Conservation (phyloP, 2,329 filamentous ascomycete species). For the Cordyceps sp. region DNA sequence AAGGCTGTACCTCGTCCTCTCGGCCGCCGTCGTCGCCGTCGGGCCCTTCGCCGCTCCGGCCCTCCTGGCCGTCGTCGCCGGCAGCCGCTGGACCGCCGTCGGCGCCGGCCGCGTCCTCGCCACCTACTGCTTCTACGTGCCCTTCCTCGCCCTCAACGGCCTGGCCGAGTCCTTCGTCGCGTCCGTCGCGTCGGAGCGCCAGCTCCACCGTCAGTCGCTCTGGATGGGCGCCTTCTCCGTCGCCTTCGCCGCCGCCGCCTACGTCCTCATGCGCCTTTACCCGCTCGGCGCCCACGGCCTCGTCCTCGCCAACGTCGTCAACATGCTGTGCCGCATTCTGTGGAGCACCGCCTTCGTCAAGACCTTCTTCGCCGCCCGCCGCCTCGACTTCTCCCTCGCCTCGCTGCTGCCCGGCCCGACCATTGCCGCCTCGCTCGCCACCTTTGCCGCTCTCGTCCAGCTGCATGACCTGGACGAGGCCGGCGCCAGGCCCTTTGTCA, state of each 20-base stretch:
- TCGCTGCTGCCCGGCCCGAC: conserved; percentile 12
- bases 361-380: conserved; percentile 38
- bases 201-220: conserved; percentile 61
- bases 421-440: conserved; percentile 11
- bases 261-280: conserved; percentile 53
- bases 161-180: conserved; percentile 86
- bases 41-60: conserved; percentile 63
- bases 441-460: conserved; percentile 10
- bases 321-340: conserved; percentile 70
- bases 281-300: conserved; percentile 62
- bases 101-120: conserved; percentile 60
- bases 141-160: conserved; percentile 80
- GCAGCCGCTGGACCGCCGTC: conserved; percentile 55
- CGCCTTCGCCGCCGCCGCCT: conserved; percentile 60
- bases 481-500: conserved; percentile 11
- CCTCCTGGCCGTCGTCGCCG: conserved; percentile 60
- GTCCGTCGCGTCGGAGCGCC: conserved; percentile 57
- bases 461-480: conserved; percentile 9
- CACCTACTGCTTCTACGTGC: conserved; percentile 83
- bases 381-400: conserved; percentile 12
- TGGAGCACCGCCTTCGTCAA: conserved; percentile 67
- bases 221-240: conserved; percentile 77
- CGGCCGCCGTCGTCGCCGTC: conserved; percentile 48
- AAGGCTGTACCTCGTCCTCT: conserved; percentile 57
- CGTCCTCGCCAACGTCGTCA: conserved; percentile 74